Percentiles rank a stretch among this genome's conserved stretches.
Conservation (phyloP, 805 yeast genomes). For the Scheffersomyces stipitis region DNA sequence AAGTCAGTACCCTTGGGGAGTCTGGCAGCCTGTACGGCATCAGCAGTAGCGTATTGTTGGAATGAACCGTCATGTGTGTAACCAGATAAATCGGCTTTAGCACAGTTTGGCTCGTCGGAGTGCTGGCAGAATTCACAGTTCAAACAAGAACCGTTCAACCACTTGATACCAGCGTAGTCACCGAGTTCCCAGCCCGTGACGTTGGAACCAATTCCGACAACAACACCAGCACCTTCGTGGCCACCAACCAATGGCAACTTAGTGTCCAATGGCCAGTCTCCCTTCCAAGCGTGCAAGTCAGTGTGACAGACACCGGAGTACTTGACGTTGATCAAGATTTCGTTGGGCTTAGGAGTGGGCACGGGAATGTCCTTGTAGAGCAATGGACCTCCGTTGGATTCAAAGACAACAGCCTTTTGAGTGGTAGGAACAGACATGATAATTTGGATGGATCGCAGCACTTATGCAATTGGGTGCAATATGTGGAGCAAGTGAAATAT, state of each 20-base stretch:
- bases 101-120: constrained; percentile 54
- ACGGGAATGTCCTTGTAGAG: constrained; percentile 31
- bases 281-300: constrained; percentile 49
- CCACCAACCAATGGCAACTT: constrained; percentile 49
- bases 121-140: constrained; percentile 43
- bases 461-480: no score
- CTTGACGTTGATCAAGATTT: constrained; percentile 42
- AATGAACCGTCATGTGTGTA: constrained; percentile 72
- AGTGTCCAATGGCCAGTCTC: constrained; percentile 47
- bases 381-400: constrained; percentile 43
- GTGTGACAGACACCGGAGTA: constrained; percentile 50
- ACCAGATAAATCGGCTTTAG: constrained; percentile 68
- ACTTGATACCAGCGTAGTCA: constrained; percentile 45
- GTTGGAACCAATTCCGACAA: constrained; percentile 41
- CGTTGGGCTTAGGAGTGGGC: constrained; percentile 39
- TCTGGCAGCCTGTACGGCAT: constrained; percentile 61
- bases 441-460: no score
- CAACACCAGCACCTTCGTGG: constrained; percentile 51
- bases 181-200: constrained; percentile 45
- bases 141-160: constrained; percentile 48
- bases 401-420: constrained; percentile 45
- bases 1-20: constrained; percentile 56
- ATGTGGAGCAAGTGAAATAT: no score
- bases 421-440: constrained; percentile 36
- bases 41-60: constrained; percentile 68